Percentiles rank a stretch among this genome's conserved stretches.
Evolutionary conservation across 305 asterid genomes (phyloP).

Genomic region (Fraxinus paxiana): DNA sequence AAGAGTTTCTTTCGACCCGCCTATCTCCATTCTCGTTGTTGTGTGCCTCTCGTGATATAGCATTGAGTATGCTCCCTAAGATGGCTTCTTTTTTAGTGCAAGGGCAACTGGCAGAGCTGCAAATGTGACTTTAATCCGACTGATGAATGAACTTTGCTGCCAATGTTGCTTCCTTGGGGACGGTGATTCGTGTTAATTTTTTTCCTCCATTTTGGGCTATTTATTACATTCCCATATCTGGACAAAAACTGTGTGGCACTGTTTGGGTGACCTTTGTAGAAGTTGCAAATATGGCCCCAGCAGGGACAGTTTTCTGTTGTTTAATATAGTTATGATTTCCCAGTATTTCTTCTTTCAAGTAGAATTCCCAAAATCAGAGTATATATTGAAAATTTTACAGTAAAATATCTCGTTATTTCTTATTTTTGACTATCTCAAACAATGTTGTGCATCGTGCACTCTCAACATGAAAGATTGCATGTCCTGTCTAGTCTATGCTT

Average conservation of each 20-base stretch:
- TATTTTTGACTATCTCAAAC: neutral
- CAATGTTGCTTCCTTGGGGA: constrained; percentile 37
- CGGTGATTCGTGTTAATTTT: constrained; percentile 31
- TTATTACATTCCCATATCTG: constrained; percentile 39
- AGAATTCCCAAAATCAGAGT: constrained; percentile 20
- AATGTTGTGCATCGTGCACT: neutral
- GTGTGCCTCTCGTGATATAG: constrained; percentile 22
- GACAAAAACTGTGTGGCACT: constrained; percentile 31
- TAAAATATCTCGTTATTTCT: constrained; percentile 9
- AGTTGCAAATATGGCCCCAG: constrained; percentile 42
- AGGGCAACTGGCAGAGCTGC: constrained; percentile 35
- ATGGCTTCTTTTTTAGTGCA: constrained; percentile 36
- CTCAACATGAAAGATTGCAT: neutral
- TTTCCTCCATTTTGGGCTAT: constrained; percentile 43
- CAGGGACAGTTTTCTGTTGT: constrained; percentile 21
- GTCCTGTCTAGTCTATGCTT: neutral
- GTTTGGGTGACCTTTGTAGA: constrained; percentile 44
- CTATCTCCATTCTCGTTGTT: constrained; percentile 33
- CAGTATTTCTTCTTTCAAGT: constrained; percentile 14
- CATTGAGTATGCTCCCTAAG: constrained; percentile 25
- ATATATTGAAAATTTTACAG: constrained; percentile 11
- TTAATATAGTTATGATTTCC: neutral
- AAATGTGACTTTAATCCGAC: constrained; percentile 26
- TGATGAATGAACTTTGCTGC: constrained; percentile 27
- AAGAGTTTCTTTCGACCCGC: constrained; percentile 27